Evolutionary conservation across 768 basidiomycete genomes (phyloP), one percentile per base, ranked within the genome.

Genomic region (Nidularia pulvinata): DNA sequence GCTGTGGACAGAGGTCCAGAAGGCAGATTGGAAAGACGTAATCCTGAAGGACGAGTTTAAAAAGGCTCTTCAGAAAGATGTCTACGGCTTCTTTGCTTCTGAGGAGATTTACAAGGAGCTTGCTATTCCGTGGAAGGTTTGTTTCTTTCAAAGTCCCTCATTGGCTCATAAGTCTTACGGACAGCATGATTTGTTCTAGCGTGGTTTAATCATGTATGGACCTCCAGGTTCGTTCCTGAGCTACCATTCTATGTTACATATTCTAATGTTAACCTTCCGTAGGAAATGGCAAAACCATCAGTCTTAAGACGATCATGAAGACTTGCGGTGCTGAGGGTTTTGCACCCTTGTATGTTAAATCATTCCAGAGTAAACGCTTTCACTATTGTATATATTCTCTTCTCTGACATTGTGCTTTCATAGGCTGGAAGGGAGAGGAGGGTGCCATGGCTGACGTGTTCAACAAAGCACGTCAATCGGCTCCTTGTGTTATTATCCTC

Each of bases 261-360:
- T 42, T 33, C 5, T 7, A 5, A 30, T 16, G 7, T 36, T 35
- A 50, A 32, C 10, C 19, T 9, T 43, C 49, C 13, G 7, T 59
- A 81, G 91, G 91, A 6, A 93, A 93, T 57, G 92, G 92, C 6
- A 92, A 91, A 66, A 91, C 89, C 0, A 91, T 93, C 69, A 89
- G 81, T 51, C 70, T 95, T 61, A 93, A 91, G 65, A 85, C 82
- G 7, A 83, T 93, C 56, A 93, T 93, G 86, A 90, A 86, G 65
- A 77, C 78, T 1, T 86, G 86, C 54, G 75, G 78, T 42, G 84
- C 80, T 19, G 74, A 73, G 52, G 87, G 83, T 0, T 85, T 86
- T 57, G 74, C 77, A 7, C 85, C 88, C 2, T 78, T 95, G 22
- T 93, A 93, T 58, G 90, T 95, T 58, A 92, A 88, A 65, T 87